Base-by-base conservation (phyloP, 768 basidiomycete genomes). In the Boletus edulis region DNA sequence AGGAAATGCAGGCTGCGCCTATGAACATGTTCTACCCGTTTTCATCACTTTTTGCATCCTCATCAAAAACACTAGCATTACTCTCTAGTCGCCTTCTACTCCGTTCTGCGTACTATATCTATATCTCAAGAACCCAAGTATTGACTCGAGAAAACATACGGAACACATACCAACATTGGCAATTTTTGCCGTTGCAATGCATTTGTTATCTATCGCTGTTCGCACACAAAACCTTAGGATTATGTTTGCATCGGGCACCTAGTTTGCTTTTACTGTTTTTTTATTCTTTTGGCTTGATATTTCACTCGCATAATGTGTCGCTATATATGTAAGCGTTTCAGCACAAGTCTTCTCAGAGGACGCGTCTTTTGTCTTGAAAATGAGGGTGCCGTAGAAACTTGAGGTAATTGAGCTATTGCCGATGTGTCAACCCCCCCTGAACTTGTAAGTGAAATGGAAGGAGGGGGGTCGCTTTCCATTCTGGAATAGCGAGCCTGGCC, bases 61-160 rank as follows among this genome's bases (percentile, higher is more conserved):
- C 64, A 62, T 55, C 57, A 58, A 71, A 70, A 72, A 60, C 50
- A 50, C 47, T 49, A 56, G 60, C 61, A 69, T 62, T 46, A 57
- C 39, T 60, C 55, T 48, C 60, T 53, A 66, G 52, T 68, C 57
- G 53, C 58, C 60, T 63, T 67, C 60, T 67, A 61, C 62, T 63
- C 60, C 57, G 60, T 68, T 63, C 59, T 62, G 47, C 62, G 69
- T 72, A 69, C 57, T 63, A 71, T 70, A 72, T 72, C 68, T 72
- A 72, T 68, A 64, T 69, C 67, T 72, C 69, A 68, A 68, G 60
- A 71, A 66, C 55, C 58, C 60, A 55, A 34, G 58, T 58, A 61
- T 66, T 58, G 56, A 59, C 61, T 57, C 56, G 52, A 64, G 61
- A 68, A 71, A 72, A 65, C 57, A 61, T 66, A 58, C 59, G 68